Conservation (phyloP, 2,329 filamentous ascomycete genomes). For the Venturia oleaginea region DNA sequence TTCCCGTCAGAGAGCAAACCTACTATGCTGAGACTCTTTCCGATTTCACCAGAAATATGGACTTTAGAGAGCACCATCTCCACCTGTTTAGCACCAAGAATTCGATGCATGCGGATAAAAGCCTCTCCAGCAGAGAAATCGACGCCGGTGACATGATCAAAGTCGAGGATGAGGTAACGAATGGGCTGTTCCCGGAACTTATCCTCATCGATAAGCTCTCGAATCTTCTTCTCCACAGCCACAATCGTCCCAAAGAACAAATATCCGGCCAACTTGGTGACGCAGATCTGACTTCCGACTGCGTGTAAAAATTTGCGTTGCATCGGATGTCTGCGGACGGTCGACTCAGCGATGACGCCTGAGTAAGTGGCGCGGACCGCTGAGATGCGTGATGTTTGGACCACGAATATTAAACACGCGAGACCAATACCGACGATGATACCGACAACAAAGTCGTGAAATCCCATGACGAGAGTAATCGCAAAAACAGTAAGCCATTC, state of each 20-base stretch:
- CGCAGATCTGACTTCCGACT: constrained; percentile 78
- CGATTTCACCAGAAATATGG: constrained; percentile 64
- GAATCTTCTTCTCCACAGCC: constrained; percentile 82
- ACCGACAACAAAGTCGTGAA: constrained; percentile 91
- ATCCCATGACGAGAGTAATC: constrained; percentile 92
- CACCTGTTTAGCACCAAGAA: constrained; percentile 69
- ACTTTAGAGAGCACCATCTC: constrained; percentile 77
- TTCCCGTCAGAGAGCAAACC: constrained; percentile 72
- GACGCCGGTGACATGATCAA: constrained; percentile 80
- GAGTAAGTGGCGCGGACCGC: constrained; percentile 86
- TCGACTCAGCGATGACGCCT: constrained; percentile 81
- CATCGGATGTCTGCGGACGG: constrained; percentile 80
- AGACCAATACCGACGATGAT: constrained; percentile 87
- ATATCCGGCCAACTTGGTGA: constrained; percentile 87
- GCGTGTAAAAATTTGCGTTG: constrained; percentile 80
- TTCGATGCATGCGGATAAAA: constrained; percentile 82
- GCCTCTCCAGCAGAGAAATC: constrained; percentile 96
- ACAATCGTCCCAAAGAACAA: constrained; percentile 99
- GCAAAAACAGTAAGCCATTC: constrained; percentile 84
- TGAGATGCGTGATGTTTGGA: constrained; percentile 83
- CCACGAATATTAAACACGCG: constrained; percentile 81
- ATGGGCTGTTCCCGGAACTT: constrained; percentile 71
- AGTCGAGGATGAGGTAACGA: constrained; percentile 80
- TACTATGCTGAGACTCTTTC: constrained; percentile 70
- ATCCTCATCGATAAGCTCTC: constrained; percentile 72